Evolutionary conservation across 140 eudicot species (phyloP), one percentile per base, ranked within the genome.

Genomic region (Ambrosia hybrid): DNA sequence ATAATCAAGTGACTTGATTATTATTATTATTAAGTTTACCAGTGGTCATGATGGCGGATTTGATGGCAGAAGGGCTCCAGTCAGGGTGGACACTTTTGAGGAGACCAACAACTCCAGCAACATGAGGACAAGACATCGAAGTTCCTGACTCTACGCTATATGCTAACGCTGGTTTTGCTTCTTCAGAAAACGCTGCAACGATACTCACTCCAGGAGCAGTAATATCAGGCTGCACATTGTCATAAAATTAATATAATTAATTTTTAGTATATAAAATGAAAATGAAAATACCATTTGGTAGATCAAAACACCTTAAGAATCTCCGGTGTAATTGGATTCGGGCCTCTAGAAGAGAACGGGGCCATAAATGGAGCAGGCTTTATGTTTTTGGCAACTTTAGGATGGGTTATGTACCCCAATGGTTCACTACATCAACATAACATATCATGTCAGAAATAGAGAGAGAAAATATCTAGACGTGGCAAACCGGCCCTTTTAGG

Each of bases 91-190:
- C 58, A 11, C 66, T 74, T 65, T 84, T 89, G 58, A 89, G 85
- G 4, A 86, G 86, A 17, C 85, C 96, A 1, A 74, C 86, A 49
- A 81, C 85, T 38, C 89, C 96, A 45, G 96, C 10, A 51, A 84
- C 83, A 66, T 86, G 96, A 10, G 96, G 92, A 73, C 96, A 89
- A 38, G 96, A 38, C 96, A 89, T 86, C 1, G 96, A 89, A 7
- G 96, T 89, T 6, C 96, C 96, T 0, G 86, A 84, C 5, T 65
- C 74, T 9, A 78, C 10, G 34, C 70, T 75, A 61, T 70, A 89
- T 5, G 76, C 57, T 16, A 70, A 36, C 4, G 48, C 62, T 6
- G 90, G 77, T 14, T 68, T 45, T 68, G 38, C 53, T 17, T 69
- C 85, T 71, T 69, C 78, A 0, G 81, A n/a, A 71, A 6, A 84